Evolutionary conservation across 1,139 yeast species (phyloP).

Genomic region (Tardiomyces digboiensis): DNA sequence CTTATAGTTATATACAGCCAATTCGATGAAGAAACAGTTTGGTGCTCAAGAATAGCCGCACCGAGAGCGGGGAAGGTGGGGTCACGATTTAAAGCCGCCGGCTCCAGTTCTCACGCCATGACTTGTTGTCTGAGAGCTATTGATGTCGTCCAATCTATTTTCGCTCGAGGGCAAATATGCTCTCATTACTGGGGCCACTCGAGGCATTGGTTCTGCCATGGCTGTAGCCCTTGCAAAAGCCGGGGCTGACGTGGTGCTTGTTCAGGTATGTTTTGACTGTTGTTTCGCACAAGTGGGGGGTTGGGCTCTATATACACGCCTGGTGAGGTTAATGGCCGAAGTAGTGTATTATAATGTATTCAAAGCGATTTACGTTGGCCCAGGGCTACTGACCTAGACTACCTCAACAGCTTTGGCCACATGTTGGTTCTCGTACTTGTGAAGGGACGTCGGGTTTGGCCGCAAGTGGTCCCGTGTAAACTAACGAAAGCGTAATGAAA

Average conservation of each 20-base stretch:
- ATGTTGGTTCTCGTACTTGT: too few species aligned
- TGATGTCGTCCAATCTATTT: conserved; percentile 6
- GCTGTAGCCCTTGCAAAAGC: conserved; percentile 68
- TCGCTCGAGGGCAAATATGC: conserved; percentile 58
- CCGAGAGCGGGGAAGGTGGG: too few species aligned
- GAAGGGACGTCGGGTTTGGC: too few species aligned
- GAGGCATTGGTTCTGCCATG: conserved; percentile 62
- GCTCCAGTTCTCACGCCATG: neutral
- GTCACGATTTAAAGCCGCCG: neutral
- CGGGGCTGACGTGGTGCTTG: conserved; percentile 50
- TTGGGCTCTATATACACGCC: too few species aligned
- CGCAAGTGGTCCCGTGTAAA: too few species aligned
- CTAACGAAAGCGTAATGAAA: neutral
- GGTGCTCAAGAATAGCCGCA: too few species aligned
- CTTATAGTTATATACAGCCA: neutral
- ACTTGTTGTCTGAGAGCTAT: neutral
- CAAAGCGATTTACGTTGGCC: too few species aligned
- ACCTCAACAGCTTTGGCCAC: too few species aligned
- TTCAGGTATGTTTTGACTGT: neutral
- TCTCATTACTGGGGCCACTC: conserved; percentile 60
- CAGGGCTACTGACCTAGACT: too few species aligned
- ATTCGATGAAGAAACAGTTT: too few species aligned
- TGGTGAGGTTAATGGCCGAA: too few species aligned
- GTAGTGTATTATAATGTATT: too few species aligned
- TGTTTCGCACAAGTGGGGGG: neutral